Base-by-base conservation (phyloP, 768 basidiomycete species). In the Boletus sp. region DNA sequence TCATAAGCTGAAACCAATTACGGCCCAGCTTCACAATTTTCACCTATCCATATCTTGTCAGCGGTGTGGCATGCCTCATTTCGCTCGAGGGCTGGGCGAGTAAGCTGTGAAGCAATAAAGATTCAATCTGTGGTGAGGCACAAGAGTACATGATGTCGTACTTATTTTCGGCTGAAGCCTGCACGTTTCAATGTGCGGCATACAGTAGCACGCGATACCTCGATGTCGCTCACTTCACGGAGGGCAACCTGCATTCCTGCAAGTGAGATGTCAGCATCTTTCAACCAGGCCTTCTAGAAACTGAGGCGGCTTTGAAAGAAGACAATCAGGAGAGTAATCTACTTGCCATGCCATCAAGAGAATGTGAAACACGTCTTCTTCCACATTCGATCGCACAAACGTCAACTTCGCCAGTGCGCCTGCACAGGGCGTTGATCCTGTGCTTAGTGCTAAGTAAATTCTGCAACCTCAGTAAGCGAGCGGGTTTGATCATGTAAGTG, bases 331-430 rank as follows among this genome's bases (percentile, higher is more conserved):
- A 33, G 5, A 11, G 1, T 8, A 33, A 8, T 8, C 33, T 8
- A 7, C 33, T 33, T 11, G 5, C 33, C 33, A 33, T 8, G 33
- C 3, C 33, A 33, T 33, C 33, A 5, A 33, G 35, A 46, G 18
- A 11, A 10, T 57, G 62, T 65, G 65, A 67, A 24, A 24, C 24
- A 24, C n/a, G n/a, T 24, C 3, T 24, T 24, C 24, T 24, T 24
- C 24, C 24, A n/a, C n/a, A n/a, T n/a, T n/a, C n/a, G n/a, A n/a
- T n/a, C n/a, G n/a, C n/a, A n/a, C n/a, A n/a, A n/a, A n/a, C n/a
- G n/a, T n/a, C n/a, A n/a, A n/a, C n/a, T n/a, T n/a, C n/a, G n/a
- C n/a, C n/a, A n/a, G n/a, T n/a, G n/a, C n/a, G n/a, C n/a, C n/a
- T n/a, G n/a, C n/a, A n/a, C n/a, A n/a, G n/a, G n/a, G n/a, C n/a